Base-by-base conservation (phyloP, 768 basidiomycete species). In the Amanita pseudoporphyria region DNA sequence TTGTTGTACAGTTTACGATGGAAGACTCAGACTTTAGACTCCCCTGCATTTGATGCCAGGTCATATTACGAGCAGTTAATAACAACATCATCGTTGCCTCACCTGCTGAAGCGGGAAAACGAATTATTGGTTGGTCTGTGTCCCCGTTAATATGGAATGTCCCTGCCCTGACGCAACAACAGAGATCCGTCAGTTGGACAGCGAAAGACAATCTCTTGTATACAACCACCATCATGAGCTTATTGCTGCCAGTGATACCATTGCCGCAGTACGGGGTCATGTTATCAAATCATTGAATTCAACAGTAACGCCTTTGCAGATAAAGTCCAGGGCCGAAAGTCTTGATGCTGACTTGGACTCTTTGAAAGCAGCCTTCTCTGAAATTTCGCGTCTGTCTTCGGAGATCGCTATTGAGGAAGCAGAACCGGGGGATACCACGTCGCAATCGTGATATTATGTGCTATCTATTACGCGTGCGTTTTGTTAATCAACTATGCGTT, bases 211-310 rank as follows among this genome's bases (percentile, higher is more conserved):
- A 64, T 85, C 87, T 7, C 71, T 96, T 38, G 92, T 96, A 9
- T 96, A 96, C 61, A 92, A 94, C 57, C 92, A 94, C 60, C 93
- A 96, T 58, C 90, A 93, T 52, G 93, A 96, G 56, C 81, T 96
- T 16, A 93, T 96, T 45, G 88, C 89, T 1, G 93, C 93, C 2
- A 90, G 85, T 52, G 88, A 92, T 58, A 95, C 93, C 7, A 95
- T 96, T 55, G 81, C 83, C 52, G 80, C 84, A 5, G 90, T 92
- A 64, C 16, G 81, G 57, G 28, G 10, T 49, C n/a, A 33, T 14
- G 9, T 30, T 21, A 28, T 16, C n/a, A 36, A 18, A 28, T 22
- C 14, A 18, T 45, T 9, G 22, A 13, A 3, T 47, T 38, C 52
- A 19, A 18, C 39, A 45, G 12, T 36, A 36, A 32, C 19, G 30